These are phyloP conservation scores for Capsella bursapastoris DNA, from an alignment of 345 rosid species.

Conservation along the genomic window DNA sequence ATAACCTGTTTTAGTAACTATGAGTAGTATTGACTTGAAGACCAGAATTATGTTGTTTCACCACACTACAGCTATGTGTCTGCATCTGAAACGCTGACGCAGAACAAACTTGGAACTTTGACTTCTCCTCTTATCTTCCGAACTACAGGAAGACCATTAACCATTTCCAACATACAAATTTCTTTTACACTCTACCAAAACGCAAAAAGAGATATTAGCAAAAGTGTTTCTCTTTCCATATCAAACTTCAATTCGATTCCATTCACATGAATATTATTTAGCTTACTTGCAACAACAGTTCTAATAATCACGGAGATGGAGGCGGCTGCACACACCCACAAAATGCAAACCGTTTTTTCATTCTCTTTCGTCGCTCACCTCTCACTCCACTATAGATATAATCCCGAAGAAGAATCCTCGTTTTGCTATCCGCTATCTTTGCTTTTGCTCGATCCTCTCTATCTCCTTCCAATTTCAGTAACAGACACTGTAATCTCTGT, in stretches of 20 bases:
- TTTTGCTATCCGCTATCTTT: constrained; percentile 52
- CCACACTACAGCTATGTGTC: background rate
- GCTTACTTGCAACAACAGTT: constrained; percentile 23
- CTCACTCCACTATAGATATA: constrained; percentile 72
- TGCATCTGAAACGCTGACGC: background rate
- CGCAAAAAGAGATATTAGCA: constrained; percentile 1
- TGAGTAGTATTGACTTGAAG: background rate
- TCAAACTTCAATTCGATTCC: constrained; percentile 20
- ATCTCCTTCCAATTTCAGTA: constrained; percentile 72
- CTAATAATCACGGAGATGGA: constrained; percentile 37
- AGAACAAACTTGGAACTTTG: background rate
- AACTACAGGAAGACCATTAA: too few species aligned
- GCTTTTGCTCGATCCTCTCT: constrained; percentile 59
- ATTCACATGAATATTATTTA: constrained; percentile 33
- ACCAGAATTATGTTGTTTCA: background rate
- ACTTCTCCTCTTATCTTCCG: too few species aligned
- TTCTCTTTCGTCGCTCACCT: constrained; percentile 52
- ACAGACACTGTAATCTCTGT: constrained; percentile 80
- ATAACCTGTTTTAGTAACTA: background rate
- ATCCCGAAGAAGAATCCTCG: constrained; percentile 79
- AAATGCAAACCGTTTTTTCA: constrained; percentile 59
- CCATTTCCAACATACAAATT: background rate
- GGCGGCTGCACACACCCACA: constrained; percentile 87
- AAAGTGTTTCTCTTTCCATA: constrained; percentile 5
- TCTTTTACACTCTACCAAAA: constrained; percentile 9